A percentile compares a stretch with the other conserved stretches of the same genome.
Evolutionary conservation across 2,329 filamentous ascomycete species (phyloP).

Genomic region (Escovopsis sp.): DNA sequence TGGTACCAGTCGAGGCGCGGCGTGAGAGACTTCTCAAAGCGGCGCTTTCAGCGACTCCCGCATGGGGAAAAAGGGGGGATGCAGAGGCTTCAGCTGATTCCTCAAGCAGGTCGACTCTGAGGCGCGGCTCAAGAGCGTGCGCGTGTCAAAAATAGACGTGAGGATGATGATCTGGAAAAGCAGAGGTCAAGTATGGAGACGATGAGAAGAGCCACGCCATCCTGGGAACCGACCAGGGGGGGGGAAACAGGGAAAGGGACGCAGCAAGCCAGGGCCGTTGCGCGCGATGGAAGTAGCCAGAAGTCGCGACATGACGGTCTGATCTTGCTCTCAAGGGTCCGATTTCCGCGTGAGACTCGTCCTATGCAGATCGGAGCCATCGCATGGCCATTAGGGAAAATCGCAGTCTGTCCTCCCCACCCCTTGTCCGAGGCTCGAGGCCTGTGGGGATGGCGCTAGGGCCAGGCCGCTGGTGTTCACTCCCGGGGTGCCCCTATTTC

Average conservation of each 20-base stretch:
- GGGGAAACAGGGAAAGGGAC: neutral
- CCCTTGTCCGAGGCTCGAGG: neutral
- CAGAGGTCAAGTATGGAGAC: neutral
- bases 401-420: neutral
- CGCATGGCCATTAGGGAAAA: conserved; percentile 4
- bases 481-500: neutral
- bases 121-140: too few species aligned
- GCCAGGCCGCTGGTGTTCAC: neutral
- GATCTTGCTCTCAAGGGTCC: conserved; percentile 1
- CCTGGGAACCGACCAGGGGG: neutral
- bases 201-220: neutral
- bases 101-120: too few species aligned
- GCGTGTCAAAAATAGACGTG: neutral
- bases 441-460: neutral
- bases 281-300: neutral
- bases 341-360: conserved; percentile 1
- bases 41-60: too few species aligned
- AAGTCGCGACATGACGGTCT: neutral
- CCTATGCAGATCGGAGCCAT: conserved; percentile 3
- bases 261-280: too few species aligned
- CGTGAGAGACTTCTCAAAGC: too few species aligned
- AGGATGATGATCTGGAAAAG: neutral
- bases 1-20: too few species aligned
- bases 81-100: too few species aligned
- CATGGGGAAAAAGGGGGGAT: too few species aligned